These are phyloP conservation scores for Pelargonium fulgidum DNA, from an alignment of 441 rosid species.

Conservation along the genomic window DNA sequence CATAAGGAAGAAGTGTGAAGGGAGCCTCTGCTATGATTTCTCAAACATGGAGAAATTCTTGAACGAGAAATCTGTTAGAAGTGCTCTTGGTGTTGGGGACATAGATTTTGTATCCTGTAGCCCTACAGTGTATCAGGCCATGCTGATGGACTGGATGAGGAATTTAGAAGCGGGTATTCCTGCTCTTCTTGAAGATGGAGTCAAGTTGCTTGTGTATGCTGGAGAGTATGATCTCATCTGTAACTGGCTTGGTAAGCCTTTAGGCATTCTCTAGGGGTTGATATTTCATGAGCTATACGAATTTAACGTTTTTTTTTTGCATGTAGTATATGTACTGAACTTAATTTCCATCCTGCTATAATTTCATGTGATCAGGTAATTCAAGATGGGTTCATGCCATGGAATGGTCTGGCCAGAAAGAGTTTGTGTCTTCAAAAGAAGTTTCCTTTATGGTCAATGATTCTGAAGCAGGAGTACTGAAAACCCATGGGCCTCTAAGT, in stretches of 20 bases:
- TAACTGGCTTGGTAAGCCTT: slow-evolving; percentile 84
- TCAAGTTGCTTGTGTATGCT: slow-evolving; percentile 78
- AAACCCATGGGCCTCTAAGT: slow-evolving; percentile 57
- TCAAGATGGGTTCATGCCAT: slow-evolving; percentile 97
- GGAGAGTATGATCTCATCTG: slow-evolving; percentile 99
- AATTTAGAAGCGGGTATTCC: slow-evolving; percentile 89
- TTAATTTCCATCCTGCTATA: neutral
- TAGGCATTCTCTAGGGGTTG: neutral
- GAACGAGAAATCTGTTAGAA: slow-evolving; percentile 56
- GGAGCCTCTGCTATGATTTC: slow-evolving; percentile 87
- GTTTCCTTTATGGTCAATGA: slow-evolving; percentile 62
- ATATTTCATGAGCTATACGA: neutral
- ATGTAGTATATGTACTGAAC: neutral
- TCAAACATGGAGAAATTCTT: slow-evolving; percentile 86
- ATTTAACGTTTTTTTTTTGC: too few species aligned
- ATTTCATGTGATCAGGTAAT: slow-evolving; percentile 51
- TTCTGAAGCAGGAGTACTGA: slow-evolving; percentile 65
- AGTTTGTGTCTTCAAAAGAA: slow-evolving; percentile 53
- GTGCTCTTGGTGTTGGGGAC: slow-evolving; percentile 65
- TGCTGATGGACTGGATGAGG: slow-evolving; percentile 90
- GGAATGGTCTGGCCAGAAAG: slow-evolving; percentile 82
- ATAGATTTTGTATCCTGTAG: slow-evolving; percentile 80
- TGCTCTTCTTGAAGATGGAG: slow-evolving; percentile 76
- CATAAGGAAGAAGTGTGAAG: slow-evolving; percentile 78
- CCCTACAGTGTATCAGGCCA: slow-evolving; percentile 59